These are phyloP conservation scores for Scheffersomyces ergatensis DNA, from an alignment of 805 yeast genomes.

Conservation along the genomic window DNA sequence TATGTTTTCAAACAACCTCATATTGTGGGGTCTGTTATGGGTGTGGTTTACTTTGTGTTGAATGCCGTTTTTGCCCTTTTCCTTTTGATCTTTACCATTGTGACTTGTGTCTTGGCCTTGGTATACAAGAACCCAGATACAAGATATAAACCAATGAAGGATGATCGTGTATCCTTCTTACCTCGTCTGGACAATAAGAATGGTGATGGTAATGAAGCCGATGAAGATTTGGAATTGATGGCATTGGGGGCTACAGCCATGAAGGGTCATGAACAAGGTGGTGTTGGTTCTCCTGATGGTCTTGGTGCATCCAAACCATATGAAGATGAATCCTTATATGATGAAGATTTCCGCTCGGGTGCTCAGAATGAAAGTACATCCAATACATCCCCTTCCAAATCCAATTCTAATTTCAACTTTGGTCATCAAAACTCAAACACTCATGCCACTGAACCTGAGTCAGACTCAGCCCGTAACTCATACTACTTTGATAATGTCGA, in stretches of 20 bases:
- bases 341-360: conserved; percentile 2
- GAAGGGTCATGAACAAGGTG: conserved; percentile 55
- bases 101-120: conserved; percentile 82
- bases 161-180: conserved; percentile 94
- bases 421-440: background rate
- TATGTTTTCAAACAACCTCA: conserved; percentile 79
- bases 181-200: conserved; percentile 50
- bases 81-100: conserved; percentile 78
- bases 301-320: conserved; percentile 6
- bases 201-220: conserved; percentile 16
- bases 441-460: background rate
- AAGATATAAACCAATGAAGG: conserved; percentile 93
- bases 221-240: conserved; percentile 60
- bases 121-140: conserved; percentile 91
- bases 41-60: conserved; percentile 80
- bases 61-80: conserved; percentile 87
- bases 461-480: conserved; percentile 17
- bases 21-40: conserved; percentile 89
- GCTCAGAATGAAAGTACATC: background rate
- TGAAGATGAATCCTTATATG: conserved; percentile 7
- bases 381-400: background rate
- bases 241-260: conserved; percentile 71
- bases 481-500: conserved; percentile 26
- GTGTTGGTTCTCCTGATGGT: conserved; percentile 14
- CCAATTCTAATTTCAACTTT: background rate